Percentiles rank a stretch among this genome's conserved stretches.
Conservation (phyloP, 1,139 yeast genomes). For the Sugiyamaella paludigena region DNA sequence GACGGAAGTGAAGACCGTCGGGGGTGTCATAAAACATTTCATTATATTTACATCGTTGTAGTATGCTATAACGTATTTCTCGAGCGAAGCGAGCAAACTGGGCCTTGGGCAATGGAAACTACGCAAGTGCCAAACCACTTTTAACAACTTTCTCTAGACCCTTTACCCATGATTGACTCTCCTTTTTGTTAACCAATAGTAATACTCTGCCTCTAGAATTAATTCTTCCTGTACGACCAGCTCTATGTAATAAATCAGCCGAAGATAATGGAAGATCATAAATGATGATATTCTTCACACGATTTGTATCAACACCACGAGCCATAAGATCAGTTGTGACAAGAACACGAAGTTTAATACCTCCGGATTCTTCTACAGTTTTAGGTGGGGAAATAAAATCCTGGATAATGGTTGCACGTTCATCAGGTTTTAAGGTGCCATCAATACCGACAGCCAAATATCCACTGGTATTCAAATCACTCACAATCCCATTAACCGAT, state of each 20-base stretch:
- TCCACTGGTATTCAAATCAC: constrained; percentile 53
- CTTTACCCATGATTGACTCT: constrained; percentile 73
- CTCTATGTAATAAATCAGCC: constrained; percentile 83
- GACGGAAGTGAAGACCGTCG: constrained; percentile 4
- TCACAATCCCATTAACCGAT: constrained; percentile 58
- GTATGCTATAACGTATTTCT: not conserved
- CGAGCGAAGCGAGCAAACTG: not conserved
- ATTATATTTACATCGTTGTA: constrained; percentile 1
- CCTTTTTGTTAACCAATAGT: constrained; percentile 64
- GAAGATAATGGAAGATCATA: constrained; percentile 85
- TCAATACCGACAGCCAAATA: constrained; percentile 64
- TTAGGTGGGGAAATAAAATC: constrained; percentile 64
- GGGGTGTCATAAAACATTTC: constrained; percentile 5
- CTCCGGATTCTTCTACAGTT: constrained; percentile 33
- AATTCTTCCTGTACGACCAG: constrained; percentile 94
- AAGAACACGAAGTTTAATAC: constrained; percentile 50
- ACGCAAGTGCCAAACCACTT: constrained; percentile 35
- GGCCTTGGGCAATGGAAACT: not conserved
- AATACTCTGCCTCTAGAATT: constrained; percentile 86
- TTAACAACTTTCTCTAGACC: constrained; percentile 74
- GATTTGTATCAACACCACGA: constrained; percentile 83
- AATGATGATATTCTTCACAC: constrained; percentile 75
- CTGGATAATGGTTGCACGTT: constrained; percentile 53
- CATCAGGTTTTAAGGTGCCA: constrained; percentile 60
- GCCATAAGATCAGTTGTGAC: constrained; percentile 91